These are phyloP conservation scores for Geopyxis carbonaria DNA, from an alignment of 495 filamentous ascomycete species.

Conservation along the genomic window DNA sequence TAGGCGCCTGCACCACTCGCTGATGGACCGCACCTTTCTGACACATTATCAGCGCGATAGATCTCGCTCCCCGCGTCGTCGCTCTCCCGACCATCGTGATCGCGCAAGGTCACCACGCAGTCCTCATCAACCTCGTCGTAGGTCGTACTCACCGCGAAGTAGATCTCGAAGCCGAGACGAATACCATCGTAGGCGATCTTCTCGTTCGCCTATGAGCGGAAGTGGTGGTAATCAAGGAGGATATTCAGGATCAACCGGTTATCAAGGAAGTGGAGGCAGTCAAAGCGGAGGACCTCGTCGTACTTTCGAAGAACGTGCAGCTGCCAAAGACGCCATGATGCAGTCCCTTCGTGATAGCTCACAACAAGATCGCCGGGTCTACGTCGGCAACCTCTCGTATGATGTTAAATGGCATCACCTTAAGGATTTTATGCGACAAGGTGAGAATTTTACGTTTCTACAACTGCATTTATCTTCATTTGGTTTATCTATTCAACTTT, in stretches of 20 bases:
- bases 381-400: constrained; percentile 96
- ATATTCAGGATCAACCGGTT: constrained; percentile 37
- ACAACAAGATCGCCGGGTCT: constrained; percentile 96
- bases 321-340: constrained; percentile 90
- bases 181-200: constrained; percentile 59
- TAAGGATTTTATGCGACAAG: constrained; percentile 99
- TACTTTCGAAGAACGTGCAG: constrained; percentile 65
- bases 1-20: constrained; percentile 26
- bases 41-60: constrained; percentile 62
- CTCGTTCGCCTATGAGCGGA: constrained; percentile 72
- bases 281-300: constrained; percentile 45
- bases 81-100: constrained; percentile 35
- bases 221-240: constrained; percentile 50
- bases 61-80: constrained; percentile 81
- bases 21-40: constrained; percentile 27
- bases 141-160: constrained; percentile 85
- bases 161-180: constrained; percentile 77
- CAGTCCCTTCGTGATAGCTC: constrained; percentile 78
- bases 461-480: neutral
- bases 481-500: neutral
- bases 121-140: constrained; percentile 47
- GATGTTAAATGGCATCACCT: constrained; percentile 99
- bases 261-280: constrained; percentile 41
- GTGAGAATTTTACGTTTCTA: constrained; percentile 38
- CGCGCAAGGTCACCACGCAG: constrained; percentile 38